Evolutionary conservation across 805 yeast species (phyloP).

Genomic region (Deakozyma indianensis): DNA sequence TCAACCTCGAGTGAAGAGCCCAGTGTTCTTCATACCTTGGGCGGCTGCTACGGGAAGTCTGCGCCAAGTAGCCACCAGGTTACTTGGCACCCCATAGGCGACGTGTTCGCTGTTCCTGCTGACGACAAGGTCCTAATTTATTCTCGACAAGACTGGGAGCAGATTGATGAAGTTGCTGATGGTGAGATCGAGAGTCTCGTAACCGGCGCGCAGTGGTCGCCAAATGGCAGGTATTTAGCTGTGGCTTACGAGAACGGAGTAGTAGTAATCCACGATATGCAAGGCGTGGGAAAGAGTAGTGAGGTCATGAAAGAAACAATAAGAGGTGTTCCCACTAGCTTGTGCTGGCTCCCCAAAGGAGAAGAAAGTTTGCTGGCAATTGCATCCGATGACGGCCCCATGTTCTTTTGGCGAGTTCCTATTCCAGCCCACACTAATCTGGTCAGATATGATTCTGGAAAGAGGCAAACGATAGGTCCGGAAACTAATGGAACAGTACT

Average conservation of each 20-base stretch:
- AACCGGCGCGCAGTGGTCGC: conserved; percentile 45
- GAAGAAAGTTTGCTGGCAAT: not conserved
- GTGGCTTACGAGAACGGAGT: conserved; percentile 37
- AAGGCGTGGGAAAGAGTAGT: conserved; percentile 21
- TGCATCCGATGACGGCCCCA: not conserved
- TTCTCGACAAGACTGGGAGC: conserved; percentile 13
- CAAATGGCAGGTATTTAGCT: conserved; percentile 47
- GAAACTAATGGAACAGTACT: not conserved
- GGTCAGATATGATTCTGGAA: not conserved
- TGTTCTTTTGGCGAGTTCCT: not conserved
- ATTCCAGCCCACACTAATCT: not conserved
- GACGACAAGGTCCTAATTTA: conserved; percentile 20
- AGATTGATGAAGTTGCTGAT: not conserved
- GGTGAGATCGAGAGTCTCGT: conserved; percentile 17
- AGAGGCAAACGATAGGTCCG: not conserved
- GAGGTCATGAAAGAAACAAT: conserved; percentile 16
- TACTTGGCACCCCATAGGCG: conserved; percentile 62
- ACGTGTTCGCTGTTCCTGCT: conserved; percentile 53
- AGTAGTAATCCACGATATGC: conserved; percentile 43
- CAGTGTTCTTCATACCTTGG: conserved; percentile 12
- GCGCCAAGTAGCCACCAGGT: conserved; percentile 37
- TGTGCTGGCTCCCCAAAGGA: not conserved
- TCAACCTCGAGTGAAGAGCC: conserved; percentile 15
- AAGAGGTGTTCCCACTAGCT: conserved; percentile 8
- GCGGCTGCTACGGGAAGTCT: conserved; percentile 16